phyloP scores from a whole-genome alignment of 1,139 yeast genomes.

The Zygosaccharomyces sapae region DNA sequence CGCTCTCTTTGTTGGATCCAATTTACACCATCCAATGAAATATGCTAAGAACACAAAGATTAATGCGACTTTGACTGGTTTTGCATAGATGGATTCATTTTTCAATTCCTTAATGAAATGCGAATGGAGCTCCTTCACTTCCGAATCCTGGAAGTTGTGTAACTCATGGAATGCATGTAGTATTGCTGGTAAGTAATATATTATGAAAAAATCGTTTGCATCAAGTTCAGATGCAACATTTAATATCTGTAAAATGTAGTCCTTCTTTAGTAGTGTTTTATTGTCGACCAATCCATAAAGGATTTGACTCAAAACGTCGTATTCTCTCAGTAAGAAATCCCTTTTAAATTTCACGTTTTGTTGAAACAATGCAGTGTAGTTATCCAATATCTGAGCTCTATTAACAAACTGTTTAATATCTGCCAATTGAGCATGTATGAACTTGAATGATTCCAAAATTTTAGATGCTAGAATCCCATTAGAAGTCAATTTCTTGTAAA shows the following conservation, averaged over 20 bases:
- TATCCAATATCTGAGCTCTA: slow-evolving; percentile 58
- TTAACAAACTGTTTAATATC: slow-evolving; percentile 63
- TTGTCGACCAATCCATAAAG: slow-evolving; percentile 49
- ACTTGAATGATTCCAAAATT: slow-evolving; percentile 51
- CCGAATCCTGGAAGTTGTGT: slow-evolving; percentile 33
- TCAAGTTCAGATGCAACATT: slow-evolving; percentile 43
- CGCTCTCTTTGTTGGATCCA: slow-evolving; percentile 39
- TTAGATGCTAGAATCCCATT: slow-evolving; percentile 38
- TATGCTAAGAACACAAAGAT: slow-evolving; percentile 57
- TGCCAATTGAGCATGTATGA: slow-evolving; percentile 52
- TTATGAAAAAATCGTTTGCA: slow-evolving; percentile 56
- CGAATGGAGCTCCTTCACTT: slow-evolving; percentile 39
- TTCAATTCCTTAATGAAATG: slow-evolving; percentile 35
- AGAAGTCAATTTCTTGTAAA: slow-evolving; percentile 26
- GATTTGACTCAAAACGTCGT: slow-evolving; percentile 68
- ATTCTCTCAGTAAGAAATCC: slow-evolving; percentile 58
- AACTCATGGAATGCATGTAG: slow-evolving; percentile 43
- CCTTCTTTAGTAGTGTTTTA: slow-evolving; percentile 38
- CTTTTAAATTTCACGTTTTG: slow-evolving; percentile 57
- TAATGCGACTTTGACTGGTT: slow-evolving; percentile 57
- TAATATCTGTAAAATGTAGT: slow-evolving; percentile 43
- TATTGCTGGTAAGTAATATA: slow-evolving; percentile 66
- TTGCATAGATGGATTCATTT: slow-evolving; percentile 43
- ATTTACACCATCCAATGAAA: slow-evolving; percentile 70
- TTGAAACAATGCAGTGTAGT: slow-evolving; percentile 47